Evolutionary conservation across 768 basidiomycete species (phyloP), one percentile per base, ranked within the genome.

Genomic region (Agrocybe pediades): DNA sequence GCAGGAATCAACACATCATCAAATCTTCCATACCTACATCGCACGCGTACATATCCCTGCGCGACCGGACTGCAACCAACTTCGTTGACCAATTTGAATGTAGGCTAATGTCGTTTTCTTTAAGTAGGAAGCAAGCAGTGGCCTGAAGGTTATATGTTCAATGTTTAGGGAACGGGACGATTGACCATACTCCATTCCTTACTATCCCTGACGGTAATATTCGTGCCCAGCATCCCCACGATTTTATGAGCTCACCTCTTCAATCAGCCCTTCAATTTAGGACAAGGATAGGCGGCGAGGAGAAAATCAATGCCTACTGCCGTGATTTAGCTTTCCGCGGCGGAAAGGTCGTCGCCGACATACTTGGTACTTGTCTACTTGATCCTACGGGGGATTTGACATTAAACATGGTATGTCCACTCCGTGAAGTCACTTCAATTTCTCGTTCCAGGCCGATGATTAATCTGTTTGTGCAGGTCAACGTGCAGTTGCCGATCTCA

Each of bases 211-310:
- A 81, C 59, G 85, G 86, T 84, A 50, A 52, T 70, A 53, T 27
- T 24, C 16, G 11, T 9, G 27, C 24, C 11, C 1, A 24, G 11
- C 23, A n/a, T 15, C 24, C 9, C 23, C 13, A 24, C 33, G 4
- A 25, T 19, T 5, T 13, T n/a, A n/a, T n/a, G n/a, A n/a, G n/a
- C n/a, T 50, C 33, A 53, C 24, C 29, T 16, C 24, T 4, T 16
- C 9, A 42, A 27, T 7, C 46, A 85, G 94, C 92, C 0, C 67
- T 95, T 7, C 80, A 88, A 39, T 95, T 93, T 71, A 83, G 94
- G 30, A 68, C 82, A 51, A 85, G 83, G 78, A 71, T 95, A 9
- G 92, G 93, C 1, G 93, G 94, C 2, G 93, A 96, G 69, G 72
- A 80, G 25, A 81, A 79, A 57, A 93, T 95, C 53, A 85, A 84